phyloP scores from a whole-genome alignment of 148 eudicot species.

The Chenopodium quinoa region DNA sequence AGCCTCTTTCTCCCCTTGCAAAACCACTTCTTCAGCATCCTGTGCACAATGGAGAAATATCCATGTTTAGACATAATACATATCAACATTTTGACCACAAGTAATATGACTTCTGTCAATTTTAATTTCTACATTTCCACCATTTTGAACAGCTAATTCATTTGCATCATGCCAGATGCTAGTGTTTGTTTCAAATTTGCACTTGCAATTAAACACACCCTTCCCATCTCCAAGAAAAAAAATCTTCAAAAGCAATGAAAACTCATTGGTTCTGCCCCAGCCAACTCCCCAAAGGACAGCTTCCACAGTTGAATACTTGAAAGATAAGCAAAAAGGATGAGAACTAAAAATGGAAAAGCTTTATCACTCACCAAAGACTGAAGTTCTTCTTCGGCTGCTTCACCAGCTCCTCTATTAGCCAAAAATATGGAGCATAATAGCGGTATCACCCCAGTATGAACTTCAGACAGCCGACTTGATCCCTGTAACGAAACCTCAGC shows the following conservation, averaged over 20 bases:
- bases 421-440: constrained; percentile 83
- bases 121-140: not conserved
- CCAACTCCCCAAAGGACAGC: not conserved
- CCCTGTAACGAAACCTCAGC: constrained; percentile 53
- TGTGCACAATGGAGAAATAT: constrained; percentile 29
- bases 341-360: not conserved
- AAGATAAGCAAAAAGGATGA: not conserved
- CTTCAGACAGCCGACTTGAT: constrained; percentile 34
- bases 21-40: constrained; percentile 73
- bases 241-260: not conserved
- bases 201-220: not conserved
- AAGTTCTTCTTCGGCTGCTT: constrained; percentile 75
- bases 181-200: too few relatives aligned
- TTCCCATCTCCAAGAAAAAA: not conserved
- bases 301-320: not conserved
- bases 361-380: constrained; percentile 56
- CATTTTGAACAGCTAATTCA: not conserved
- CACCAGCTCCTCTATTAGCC: constrained; percentile 86
- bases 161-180: not conserved
- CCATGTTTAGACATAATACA: not conserved
- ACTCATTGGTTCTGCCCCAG: not conserved
- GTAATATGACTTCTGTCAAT: not conserved
- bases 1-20: constrained; percentile 95
- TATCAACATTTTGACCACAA: not conserved
- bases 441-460: constrained; percentile 57